Conservation (phyloP, 495 filamentous ascomycete species). For the Haplographium delicatum region DNA sequence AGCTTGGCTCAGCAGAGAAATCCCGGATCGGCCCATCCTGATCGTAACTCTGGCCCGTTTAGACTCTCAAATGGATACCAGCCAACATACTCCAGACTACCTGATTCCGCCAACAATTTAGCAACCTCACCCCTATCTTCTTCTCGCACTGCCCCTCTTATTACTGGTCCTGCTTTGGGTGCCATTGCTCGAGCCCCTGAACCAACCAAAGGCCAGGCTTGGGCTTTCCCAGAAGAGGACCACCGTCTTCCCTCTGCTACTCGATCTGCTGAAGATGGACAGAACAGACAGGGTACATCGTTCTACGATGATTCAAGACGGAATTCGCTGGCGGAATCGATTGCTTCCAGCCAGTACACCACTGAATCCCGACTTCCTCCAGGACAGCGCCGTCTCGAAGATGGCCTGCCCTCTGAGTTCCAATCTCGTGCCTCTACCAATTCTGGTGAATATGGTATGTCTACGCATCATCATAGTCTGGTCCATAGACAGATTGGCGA, state of each 20-base stretch:
- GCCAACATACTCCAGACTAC: constrained; percentile 39
- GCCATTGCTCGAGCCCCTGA: constrained; percentile 75
- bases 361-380: constrained; percentile 62
- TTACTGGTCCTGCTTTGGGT: constrained; percentile 70
- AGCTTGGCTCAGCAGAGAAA: constrained; percentile 47
- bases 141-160: constrained; percentile 67
- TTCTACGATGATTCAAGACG: constrained; percentile 62
- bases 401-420: constrained; percentile 35
- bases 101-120: constrained; percentile 31
- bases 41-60: constrained; percentile 57
- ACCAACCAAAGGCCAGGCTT: constrained; percentile 75
- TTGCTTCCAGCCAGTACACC: constrained; percentile 69
- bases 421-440: constrained; percentile 12
- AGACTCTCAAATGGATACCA: constrained; percentile 39
- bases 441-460: constrained; percentile 28
- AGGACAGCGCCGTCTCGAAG: constrained; percentile 62
- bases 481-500: constrained; percentile 67
- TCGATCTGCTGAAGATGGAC: constrained; percentile 33
- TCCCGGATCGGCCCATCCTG: constrained; percentile 43
- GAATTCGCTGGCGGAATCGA: constrained; percentile 67
- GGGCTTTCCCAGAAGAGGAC: constrained; percentile 75
- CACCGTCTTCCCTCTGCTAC: constrained; percentile 34
- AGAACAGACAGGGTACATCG: constrained; percentile 33
- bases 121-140: too few species aligned
- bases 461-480: constrained; percentile 64